Conservation (phyloP, 805 yeast genomes). For the Schwanniomyces vanrijiae region DNA sequence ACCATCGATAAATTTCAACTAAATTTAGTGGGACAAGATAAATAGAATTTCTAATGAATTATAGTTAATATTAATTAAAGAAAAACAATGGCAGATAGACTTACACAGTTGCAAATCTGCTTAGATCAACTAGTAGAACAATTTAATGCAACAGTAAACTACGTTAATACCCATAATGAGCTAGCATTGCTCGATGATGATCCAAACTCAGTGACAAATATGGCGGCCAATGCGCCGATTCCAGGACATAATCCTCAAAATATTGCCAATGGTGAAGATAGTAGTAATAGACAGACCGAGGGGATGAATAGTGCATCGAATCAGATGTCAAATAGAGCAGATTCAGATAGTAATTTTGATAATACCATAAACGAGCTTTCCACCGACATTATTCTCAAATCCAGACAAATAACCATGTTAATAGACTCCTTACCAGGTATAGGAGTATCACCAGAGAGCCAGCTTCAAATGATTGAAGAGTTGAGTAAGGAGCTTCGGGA, state of each 20-base stretch:
- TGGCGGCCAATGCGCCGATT: constrained; percentile 56
- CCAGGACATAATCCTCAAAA: constrained; percentile 30
- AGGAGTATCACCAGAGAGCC: constrained; percentile 77
- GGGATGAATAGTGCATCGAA: constrained; percentile 15
- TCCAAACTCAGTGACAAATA: constrained; percentile 68
- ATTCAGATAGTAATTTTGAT: constrained; percentile 23
- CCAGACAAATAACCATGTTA: constrained; percentile 81
- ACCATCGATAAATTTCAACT: neutral
- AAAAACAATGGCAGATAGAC: constrained; percentile 69
- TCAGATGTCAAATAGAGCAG: constrained; percentile 14
- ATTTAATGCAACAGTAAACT: constrained; percentile 74
- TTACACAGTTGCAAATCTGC: constrained; percentile 87
- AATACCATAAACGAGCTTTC: constrained; percentile 73
- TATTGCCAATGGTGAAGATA: constrained; percentile 7
- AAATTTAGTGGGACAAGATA: too few relatives aligned
- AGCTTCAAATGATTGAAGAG: constrained; percentile 59
- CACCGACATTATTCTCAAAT: constrained; percentile 79
- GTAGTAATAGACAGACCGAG: constrained; percentile 14
- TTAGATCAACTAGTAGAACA: constrained; percentile 81
- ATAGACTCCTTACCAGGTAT: constrained; percentile 92
- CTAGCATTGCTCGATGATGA: constrained; percentile 51
- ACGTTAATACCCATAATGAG: constrained; percentile 48
- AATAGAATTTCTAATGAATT: too few relatives aligned
- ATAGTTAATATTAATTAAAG: too few relatives aligned
- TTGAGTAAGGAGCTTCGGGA: constrained; percentile 61